A percentile compares a stretch with the other conserved stretches of the same genome.
Conservation (phyloP, 306 rosid genomes). For the Oemleria cerasiformis region DNA sequence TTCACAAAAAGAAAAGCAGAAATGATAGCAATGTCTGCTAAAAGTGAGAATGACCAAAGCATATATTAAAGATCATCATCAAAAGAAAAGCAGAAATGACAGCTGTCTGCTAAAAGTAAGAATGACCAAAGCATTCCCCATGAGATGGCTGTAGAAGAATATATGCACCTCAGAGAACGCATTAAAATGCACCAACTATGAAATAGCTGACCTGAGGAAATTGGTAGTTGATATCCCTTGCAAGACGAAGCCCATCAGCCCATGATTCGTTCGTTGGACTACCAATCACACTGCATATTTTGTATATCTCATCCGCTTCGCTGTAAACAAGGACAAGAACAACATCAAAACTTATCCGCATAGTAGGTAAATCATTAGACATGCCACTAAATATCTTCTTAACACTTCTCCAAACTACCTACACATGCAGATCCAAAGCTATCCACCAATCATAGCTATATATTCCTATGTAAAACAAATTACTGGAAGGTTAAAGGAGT, state of each 20-base stretch:
- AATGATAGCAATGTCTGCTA: too few relatives aligned
- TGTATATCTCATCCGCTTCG: conserved; percentile 86
- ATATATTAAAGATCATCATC: too few relatives aligned
- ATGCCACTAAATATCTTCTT: background rate
- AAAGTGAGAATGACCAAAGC: too few relatives aligned
- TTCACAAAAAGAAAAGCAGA: too few relatives aligned
- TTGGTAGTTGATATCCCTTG: conserved; percentile 82
- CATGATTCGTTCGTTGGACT: conserved; percentile 77
- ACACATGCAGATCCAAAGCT: background rate
- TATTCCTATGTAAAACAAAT: background rate
- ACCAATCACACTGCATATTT: conserved; percentile 91
- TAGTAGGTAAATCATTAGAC: background rate
- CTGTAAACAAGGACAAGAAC: conserved; percentile 53
- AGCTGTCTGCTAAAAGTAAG: background rate
- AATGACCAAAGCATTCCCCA: background rate
- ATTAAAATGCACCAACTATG: background rate
- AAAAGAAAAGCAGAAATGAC: background rate
- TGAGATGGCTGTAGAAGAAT: background rate
- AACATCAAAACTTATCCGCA: too few relatives aligned
- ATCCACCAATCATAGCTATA: background rate
- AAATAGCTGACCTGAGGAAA: conserved; percentile 71
- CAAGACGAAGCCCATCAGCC: conserved; percentile 84
- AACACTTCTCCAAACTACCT: background rate
- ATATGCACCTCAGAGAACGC: background rate
- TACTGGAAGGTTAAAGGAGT: background rate